Conservation (phyloP, 441 rosid genomes). For the Geranium incanum region DNA sequence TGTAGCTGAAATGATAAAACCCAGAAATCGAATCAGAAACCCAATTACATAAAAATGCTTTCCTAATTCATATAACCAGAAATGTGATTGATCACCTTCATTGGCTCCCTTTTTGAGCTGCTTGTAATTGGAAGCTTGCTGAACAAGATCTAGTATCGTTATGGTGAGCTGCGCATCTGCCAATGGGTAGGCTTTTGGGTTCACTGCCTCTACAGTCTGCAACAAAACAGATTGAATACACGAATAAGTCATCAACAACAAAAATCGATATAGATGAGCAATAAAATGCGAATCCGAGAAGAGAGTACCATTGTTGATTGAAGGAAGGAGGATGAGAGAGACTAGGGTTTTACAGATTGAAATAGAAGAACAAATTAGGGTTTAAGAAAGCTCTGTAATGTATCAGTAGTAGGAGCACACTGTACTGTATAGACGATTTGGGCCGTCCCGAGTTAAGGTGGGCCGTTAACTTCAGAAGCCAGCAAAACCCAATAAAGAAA, state of each 20-base stretch:
- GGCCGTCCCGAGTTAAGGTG: background rate
- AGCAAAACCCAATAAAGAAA: no score
- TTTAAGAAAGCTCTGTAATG: background rate
- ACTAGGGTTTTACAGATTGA: constrained; percentile 1
- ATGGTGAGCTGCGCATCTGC: constrained; percentile 71
- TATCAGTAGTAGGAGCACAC: background rate
- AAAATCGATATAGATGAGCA: background rate
- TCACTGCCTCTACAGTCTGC: constrained; percentile 71
- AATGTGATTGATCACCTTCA: constrained; percentile 44
- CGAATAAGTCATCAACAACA: background rate
- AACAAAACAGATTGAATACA: constrained; percentile 6
- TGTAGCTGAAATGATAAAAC: constrained; percentile 45
- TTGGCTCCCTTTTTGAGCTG: constrained; percentile 96
- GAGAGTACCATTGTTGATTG: constrained; percentile 2
- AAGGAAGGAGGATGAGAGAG: background rate
- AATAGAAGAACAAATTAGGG: background rate
- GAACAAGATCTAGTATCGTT: constrained; percentile 81
- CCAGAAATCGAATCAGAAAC: background rate
- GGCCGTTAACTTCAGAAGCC: background rate
- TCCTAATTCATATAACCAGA: background rate
- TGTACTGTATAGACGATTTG: background rate
- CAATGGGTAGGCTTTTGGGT: constrained; percentile 86
- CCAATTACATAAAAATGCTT: background rate
- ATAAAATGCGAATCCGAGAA: background rate
- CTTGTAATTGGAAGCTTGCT: constrained; percentile 87